These are phyloP conservation scores for Aspergillus texensis DNA, from an alignment of 2,329 filamentous ascomycete species.

Conservation along the genomic window DNA sequence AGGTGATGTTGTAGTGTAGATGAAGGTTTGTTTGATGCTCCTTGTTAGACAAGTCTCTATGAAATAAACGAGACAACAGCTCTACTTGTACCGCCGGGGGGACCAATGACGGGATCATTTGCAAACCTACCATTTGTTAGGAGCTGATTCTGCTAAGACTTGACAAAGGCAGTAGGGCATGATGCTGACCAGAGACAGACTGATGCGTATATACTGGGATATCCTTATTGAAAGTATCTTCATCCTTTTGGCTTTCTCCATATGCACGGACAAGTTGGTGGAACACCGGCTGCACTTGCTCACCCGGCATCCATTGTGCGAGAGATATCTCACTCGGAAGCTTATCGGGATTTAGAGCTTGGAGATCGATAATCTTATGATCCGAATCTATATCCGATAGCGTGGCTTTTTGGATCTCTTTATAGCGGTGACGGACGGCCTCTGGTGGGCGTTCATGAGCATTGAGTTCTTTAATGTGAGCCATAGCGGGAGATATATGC, in stretches of 20 bases:
- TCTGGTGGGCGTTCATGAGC: constrained; percentile 78
- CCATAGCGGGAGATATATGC: constrained; percentile 25
- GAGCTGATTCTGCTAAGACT: constrained; percentile 8
- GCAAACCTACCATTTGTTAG: constrained; percentile 65
- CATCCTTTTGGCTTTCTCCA: constrained; percentile 14
- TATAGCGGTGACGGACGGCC: constrained; percentile 71
- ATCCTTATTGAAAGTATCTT: constrained; percentile 23
- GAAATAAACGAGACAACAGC: constrained; percentile 73
- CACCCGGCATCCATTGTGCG: constrained; percentile 31
- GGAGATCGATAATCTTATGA: constrained; percentile 60
- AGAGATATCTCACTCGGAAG: constrained; percentile 31
- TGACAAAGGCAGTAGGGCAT: neutral
- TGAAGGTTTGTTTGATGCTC: constrained; percentile 88
- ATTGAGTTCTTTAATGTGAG: constrained; percentile 57
- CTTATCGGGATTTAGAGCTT: constrained; percentile 39
- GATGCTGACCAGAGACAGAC: constrained; percentile 40
- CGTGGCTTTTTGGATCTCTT: constrained; percentile 68
- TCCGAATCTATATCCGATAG: constrained; percentile 55
- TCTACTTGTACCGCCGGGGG: constrained; percentile 68
- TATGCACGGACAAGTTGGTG: constrained; percentile 31
- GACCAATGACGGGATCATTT: constrained; percentile 75
- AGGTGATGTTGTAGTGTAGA: constrained; percentile 73
- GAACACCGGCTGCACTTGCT: constrained; percentile 34
- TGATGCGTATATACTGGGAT: constrained; percentile 41
- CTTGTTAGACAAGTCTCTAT: constrained; percentile 73